Evolutionary conservation across 768 basidiomycete genomes (phyloP).

Genomic region (Calocera cornea): DNA sequence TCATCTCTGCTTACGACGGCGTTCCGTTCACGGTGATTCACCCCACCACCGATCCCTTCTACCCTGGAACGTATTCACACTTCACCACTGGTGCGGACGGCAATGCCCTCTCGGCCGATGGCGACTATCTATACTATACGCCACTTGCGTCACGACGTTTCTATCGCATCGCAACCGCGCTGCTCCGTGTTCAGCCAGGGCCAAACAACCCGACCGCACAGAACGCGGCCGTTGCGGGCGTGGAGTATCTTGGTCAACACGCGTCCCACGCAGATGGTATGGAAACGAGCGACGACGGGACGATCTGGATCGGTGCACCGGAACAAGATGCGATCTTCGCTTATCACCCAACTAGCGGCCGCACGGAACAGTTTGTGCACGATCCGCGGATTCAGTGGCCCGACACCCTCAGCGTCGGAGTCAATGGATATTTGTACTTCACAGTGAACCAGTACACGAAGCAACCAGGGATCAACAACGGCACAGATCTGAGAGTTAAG

Average conservation of each 20-base stretch:
- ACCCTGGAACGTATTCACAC: not conserved
- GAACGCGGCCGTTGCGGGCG: not conserved
- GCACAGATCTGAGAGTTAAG: not conserved
- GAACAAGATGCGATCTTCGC: not conserved
- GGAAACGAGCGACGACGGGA: not conserved
- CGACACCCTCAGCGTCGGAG: not conserved
- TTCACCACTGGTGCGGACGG: constrained; percentile 1
- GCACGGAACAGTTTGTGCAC: not conserved
- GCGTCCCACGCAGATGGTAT: not conserved
- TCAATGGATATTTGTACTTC: not conserved
- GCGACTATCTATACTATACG: constrained; percentile 1
- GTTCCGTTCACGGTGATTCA: not conserved
- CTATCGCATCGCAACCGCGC: not conserved
- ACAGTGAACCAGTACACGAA: not conserved
- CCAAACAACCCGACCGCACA: not conserved
- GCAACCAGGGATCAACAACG: not conserved
- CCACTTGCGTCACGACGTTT: not conserved
- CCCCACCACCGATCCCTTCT: not conserved
- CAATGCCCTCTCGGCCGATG: not conserved
- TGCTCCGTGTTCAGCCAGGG: not conserved
- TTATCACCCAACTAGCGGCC: not conserved
- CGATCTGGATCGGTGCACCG: not conserved
- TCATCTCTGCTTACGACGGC: not conserved
- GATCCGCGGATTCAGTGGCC: not conserved
- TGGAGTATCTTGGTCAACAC: not conserved